A percentile compares a stretch with the other conserved stretches of the same genome.
Conservation (phyloP, 2,329 filamentous ascomycete species). For the Bipolaris zeicola region DNA sequence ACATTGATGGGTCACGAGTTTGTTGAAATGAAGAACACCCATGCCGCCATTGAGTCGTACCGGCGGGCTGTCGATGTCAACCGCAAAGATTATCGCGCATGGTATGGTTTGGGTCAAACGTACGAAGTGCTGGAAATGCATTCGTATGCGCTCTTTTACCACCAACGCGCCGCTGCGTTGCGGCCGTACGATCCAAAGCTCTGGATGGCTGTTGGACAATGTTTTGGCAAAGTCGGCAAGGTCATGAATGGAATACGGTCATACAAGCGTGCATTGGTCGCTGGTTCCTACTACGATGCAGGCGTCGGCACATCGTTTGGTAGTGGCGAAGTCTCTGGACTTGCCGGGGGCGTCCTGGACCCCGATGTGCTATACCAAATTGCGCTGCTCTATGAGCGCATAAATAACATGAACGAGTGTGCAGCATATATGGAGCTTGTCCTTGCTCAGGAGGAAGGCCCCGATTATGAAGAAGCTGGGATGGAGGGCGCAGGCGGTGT, state of each 20-base stretch:
- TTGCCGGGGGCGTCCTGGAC: slow-evolving; percentile 69
- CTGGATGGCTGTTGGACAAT: slow-evolving; percentile 96
- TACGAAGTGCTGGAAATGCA: slow-evolving; percentile 99
- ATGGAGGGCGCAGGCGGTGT: slow-evolving; percentile 63
- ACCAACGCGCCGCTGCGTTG: slow-evolving; percentile 90
- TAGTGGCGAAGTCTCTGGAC: slow-evolving; percentile 49
- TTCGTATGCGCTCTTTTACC: slow-evolving; percentile 96
- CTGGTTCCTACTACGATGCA: slow-evolving; percentile 82
- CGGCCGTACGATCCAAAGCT: slow-evolving; percentile 98
- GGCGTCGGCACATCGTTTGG: slow-evolving; percentile 58
- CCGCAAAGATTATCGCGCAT: slow-evolving; percentile 92
- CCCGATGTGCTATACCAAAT: slow-evolving; percentile 91
- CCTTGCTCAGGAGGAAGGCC: slow-evolving; percentile 85
- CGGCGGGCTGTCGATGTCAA: slow-evolving; percentile 95
- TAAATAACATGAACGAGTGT: slow-evolving; percentile 78
- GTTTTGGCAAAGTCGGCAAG: slow-evolving; percentile 86
- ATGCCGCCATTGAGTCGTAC: slow-evolving; percentile 96
- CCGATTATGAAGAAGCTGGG: slow-evolving; percentile 46
- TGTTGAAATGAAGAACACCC: slow-evolving; percentile 97
- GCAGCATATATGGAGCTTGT: slow-evolving; percentile 96
- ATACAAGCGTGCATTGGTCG: slow-evolving; percentile 87
- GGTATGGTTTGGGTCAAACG: slow-evolving; percentile 96
- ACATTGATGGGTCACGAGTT: slow-evolving; percentile 99
- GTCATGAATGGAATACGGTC: slow-evolving; percentile 92
- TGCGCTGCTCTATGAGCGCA: slow-evolving; percentile 82